These are phyloP conservation scores for Aphanoascus verrucosus DNA, from an alignment of 2,329 filamentous ascomycete genomes.

Conservation along the genomic window DNA sequence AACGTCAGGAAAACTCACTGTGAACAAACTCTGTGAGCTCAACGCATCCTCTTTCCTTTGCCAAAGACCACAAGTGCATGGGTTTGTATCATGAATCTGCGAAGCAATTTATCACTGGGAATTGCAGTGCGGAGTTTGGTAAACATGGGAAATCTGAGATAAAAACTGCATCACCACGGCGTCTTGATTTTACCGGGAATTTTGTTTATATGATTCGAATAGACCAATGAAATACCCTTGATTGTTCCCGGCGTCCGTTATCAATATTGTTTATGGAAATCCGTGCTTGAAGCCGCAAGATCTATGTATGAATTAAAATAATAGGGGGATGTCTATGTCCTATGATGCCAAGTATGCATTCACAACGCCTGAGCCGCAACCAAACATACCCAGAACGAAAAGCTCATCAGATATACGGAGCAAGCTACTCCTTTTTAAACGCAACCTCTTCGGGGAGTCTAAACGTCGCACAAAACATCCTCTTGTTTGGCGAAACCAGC, in stretches of 20 bases:
- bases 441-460: slow-evolving; percentile 72
- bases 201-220: neutral
- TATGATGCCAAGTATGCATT: neutral
- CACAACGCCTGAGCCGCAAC: neutral
- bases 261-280: neutral
- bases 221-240: slow-evolving; percentile 5
- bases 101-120: neutral
- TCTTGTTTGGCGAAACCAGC: slow-evolving; percentile 83
- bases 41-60: neutral
- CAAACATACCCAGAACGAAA: neutral
- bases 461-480: slow-evolving; percentile 95
- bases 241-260: neutral
- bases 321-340: neutral
- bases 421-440: slow-evolving; percentile 41
- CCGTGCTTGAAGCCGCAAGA: neutral
- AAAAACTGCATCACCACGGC: slow-evolving; percentile 1
- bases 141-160: neutral
- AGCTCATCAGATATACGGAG: neutral
- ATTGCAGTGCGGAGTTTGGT: neutral
- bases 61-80: neutral
- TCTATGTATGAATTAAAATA: neutral
- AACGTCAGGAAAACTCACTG: no score
- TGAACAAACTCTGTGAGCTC: no score
- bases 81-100: neutral
- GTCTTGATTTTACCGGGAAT: neutral